Evolutionary conservation across 805 yeast genomes (phyloP).

Genomic region (Wickerhamomyces tratensis): DNA sequence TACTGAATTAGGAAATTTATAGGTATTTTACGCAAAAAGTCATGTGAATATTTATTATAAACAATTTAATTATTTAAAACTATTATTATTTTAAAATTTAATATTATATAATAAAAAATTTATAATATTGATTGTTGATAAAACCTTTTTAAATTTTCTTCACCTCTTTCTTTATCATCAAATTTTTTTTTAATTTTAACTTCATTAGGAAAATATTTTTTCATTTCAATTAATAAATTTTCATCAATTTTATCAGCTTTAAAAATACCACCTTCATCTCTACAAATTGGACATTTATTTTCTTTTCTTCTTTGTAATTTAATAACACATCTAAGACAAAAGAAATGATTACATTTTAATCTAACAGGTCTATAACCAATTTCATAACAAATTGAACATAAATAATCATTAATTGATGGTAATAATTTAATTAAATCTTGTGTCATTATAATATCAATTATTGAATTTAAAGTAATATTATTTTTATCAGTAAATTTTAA

Average conservation of each 20-base stretch:
- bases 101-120: too few species aligned
- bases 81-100: too few species aligned
- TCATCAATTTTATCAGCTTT: slow-evolving; percentile 54
- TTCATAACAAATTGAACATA: slow-evolving; percentile 64
- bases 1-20: too few species aligned
- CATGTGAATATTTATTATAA: too few species aligned
- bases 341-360: slow-evolving; percentile 54
- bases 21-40: too few species aligned
- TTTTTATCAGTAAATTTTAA: slow-evolving; percentile 21
- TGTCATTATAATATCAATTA: slow-evolving; percentile 34
- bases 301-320: slow-evolving; percentile 51
- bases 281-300: slow-evolving; percentile 61
- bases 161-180: slow-evolving; percentile 36
- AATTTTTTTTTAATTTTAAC: slow-evolving; percentile 51
- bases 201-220: slow-evolving; percentile 56
- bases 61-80: too few species aligned
- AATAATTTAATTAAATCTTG: slow-evolving; percentile 42
- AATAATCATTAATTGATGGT: slow-evolving; percentile 70
- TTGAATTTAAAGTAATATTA: not conserved
- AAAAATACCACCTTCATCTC: slow-evolving; percentile 42
- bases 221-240: slow-evolving; percentile 41
- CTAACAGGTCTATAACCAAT: slow-evolving; percentile 67
- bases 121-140: slow-evolving; percentile 14
- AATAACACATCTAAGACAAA: slow-evolving; percentile 65
- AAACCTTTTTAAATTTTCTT: slow-evolving; percentile 25